phyloP scores from a whole-genome alignment of 768 basidiomycete genomes.

The Hypholoma sublateritium region DNA sequence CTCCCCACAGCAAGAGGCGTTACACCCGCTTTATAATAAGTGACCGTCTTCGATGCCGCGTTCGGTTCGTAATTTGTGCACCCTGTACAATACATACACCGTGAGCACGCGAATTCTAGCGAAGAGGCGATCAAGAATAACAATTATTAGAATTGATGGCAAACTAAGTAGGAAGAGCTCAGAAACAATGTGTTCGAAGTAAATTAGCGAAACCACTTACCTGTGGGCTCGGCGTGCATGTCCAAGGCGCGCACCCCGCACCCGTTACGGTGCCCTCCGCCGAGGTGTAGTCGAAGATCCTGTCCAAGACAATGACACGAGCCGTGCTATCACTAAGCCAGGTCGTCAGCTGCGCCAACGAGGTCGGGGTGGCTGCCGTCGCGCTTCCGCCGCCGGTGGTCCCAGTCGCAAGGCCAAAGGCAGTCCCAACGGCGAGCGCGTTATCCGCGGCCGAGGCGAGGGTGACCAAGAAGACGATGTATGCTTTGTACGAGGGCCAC shows the following conservation, averaged over 20 bases:
- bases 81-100: constrained; percentile 7
- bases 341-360: constrained; percentile 19
- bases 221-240: constrained; percentile 24
- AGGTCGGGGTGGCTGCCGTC: constrained; percentile 18
- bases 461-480: neutral
- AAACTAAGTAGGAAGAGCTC: neutral
- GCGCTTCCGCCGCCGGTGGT: constrained; percentile 25
- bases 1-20: constrained; percentile 21
- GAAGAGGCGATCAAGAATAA: neutral
- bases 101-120: neutral
- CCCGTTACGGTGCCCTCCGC: constrained; percentile 20
- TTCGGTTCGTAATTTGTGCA: constrained; percentile 19
- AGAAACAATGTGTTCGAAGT: no score
- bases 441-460: neutral
- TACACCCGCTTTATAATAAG: constrained; percentile 18
- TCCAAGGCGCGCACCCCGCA: constrained; percentile 22
- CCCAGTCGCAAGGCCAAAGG: constrained; percentile 20
- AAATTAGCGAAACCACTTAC: neutral
- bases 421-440: constrained; percentile 15
- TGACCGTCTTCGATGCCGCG: constrained; percentile 17
- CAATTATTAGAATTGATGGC: constrained; percentile 15
- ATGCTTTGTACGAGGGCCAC: neutral
- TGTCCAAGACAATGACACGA: constrained; percentile 21
- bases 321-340: constrained; percentile 25
- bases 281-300: constrained; percentile 19